Percentiles rank a stretch among this genome's conserved stretches.
Evolutionary conservation across 2,329 filamentous ascomycete genomes (phyloP).

Genomic region (Botrytis deweyae): DNA sequence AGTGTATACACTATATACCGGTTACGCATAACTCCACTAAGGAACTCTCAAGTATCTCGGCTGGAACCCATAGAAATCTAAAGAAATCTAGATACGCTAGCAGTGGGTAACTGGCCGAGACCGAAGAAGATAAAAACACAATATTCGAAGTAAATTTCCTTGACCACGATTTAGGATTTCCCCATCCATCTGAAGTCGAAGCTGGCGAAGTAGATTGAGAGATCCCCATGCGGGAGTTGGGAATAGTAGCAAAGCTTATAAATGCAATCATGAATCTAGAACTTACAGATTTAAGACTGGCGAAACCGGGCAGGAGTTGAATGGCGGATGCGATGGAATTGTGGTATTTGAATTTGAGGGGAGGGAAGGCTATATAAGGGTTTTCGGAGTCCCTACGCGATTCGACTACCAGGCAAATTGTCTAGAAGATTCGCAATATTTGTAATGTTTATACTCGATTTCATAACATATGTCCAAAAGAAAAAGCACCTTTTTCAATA

Average conservation of each 20-base stretch:
- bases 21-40: too few species aligned
- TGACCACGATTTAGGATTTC: not conserved
- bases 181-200: not conserved
- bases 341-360: not conserved
- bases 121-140: not conserved
- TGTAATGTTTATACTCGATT: too few species aligned
- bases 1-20: too few species aligned
- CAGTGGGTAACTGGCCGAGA: not conserved
- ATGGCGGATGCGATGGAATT: not conserved
- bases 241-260: not conserved
- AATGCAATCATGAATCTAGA: not conserved
- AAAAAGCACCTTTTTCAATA: too few species aligned
- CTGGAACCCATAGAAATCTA: not conserved
- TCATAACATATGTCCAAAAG: too few species aligned
- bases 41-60: not conserved
- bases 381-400: too few species aligned
- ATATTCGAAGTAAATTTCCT: not conserved
- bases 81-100: not conserved
- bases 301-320: rapidly evolving
- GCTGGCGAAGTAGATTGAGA: not conserved
- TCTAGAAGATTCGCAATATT: too few species aligned
- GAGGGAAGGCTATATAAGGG: not conserved
- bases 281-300: too few species aligned
- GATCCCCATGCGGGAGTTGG: not conserved
- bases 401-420: not conserved